A percentile compares a stretch with the other conserved stretches of the same genome.
Conservation (phyloP, 371 early-diverging fungal genomes). For the Zychaea mexicana region DNA sequence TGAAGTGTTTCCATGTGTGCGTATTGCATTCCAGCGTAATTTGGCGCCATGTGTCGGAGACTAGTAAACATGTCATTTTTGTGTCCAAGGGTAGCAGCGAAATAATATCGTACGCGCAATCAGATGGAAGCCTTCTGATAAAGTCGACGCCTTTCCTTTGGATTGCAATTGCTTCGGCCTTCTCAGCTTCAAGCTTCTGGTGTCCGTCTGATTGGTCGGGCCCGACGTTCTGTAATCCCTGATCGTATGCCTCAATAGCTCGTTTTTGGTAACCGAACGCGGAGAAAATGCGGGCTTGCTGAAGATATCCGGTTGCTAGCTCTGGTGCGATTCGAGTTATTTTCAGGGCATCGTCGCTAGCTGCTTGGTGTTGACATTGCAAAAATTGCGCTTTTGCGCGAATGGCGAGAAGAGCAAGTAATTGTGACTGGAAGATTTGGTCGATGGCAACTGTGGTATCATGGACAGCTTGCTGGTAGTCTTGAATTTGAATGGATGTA, state of each 20-base stretch:
- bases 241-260: neutral
- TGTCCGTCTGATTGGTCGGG: too few species aligned
- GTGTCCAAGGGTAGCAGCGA: too few species aligned
- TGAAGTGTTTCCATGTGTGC: too few species aligned
- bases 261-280: neutral
- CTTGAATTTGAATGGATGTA: neutral
- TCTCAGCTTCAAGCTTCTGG: too few species aligned
- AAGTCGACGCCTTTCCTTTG: too few species aligned
- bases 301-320: neutral
- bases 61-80: too few species aligned
- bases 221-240: neutral
- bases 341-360: neutral
- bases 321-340: neutral
- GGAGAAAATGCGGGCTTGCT: neutral
- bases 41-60: too few species aligned
- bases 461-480: neutral
- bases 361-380: neutral
- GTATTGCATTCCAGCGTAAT: too few species aligned
- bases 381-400: neutral
- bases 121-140: too few species aligned
- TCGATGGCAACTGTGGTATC: neutral
- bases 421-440: neutral
- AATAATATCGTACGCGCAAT: too few species aligned
- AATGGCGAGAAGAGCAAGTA: neutral
- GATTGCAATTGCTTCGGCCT: too few species aligned